Base-by-base conservation (phyloP, 2,329 filamentous ascomycete species). In the Fusarium domesticum region DNA sequence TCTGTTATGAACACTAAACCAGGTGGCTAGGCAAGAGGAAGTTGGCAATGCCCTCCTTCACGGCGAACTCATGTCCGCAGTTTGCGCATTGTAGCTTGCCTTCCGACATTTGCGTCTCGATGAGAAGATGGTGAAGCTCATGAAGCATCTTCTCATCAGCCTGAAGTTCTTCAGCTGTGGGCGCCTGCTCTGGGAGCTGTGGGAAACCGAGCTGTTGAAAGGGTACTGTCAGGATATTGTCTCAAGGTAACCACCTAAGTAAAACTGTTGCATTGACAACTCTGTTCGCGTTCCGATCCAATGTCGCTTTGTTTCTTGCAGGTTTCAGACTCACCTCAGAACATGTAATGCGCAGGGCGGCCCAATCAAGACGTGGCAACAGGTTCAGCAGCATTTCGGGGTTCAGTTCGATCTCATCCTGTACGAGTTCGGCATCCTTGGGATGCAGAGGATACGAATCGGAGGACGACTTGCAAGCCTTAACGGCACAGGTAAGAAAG, bases 21-120 rank as follows among this genome's bases (percentile, higher is more conserved):
- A 98, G 71, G 73, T 98, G 93, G 60, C 87, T 93, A 11, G 93
- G 93, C 57, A 98, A 71, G 64, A 98, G 71, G 62, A 98, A 98
- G 69, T 97, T 97, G 47, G 90, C 89, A 66, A 97, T 96, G 5
- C 93, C 93, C 70, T 98, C 92, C 65, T 93, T 91, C 51, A 98
- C 85, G 47, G 83, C 83, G 69, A 97, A 98, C 73, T 95, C 89
- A 65, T 97, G 92, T 37, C 87, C 89, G 64, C 93, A 98, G 68
- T 87, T 87, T 37, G 81, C 90, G 66, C 93, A 98, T 5, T 91
- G 87, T 53, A 98, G 76, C 69, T 88, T 92, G 3, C 93, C 93
- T 69, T 92, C 87, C 30, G 82, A 78, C 47, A 98, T 87, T 60
- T 90, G 86, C 47, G 93, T 98, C 76, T 97, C 88, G 56, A 96